Evolutionary conservation across 2,329 filamentous ascomycete genomes (phyloP).

Genomic region (Blumeria graminis): DNA sequence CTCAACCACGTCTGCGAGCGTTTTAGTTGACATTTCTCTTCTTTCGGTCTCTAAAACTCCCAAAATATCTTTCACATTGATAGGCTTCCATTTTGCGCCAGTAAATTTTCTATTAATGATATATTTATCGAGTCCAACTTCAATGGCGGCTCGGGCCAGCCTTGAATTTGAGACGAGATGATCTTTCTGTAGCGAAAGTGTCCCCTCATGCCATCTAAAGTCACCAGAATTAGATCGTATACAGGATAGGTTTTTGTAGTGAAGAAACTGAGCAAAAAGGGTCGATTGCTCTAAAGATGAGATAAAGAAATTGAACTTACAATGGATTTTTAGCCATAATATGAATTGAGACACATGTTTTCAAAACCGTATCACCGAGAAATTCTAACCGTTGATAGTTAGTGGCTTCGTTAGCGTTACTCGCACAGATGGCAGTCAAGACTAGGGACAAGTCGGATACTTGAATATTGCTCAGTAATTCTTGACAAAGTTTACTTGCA

Average conservation of each 20-base stretch:
- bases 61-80: conserved; percentile 26
- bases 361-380: conserved; percentile 63
- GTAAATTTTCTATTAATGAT: conserved; percentile 47
- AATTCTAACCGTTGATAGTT: conserved; percentile 78
- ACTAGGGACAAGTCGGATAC: conserved; percentile 32
- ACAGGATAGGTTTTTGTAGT: neutral
- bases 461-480: conserved; percentile 25
- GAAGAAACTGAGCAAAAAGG: neutral
- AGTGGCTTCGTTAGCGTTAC: conserved; percentile 29
- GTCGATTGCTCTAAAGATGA: neutral
- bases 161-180: conserved; percentile 49
- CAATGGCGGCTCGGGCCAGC: conserved; percentile 39
- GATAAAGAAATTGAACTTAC: neutral
- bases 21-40: conserved; percentile 41
- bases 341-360: conserved; percentile 44
- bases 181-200: conserved; percentile 43
- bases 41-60: conserved; percentile 5
- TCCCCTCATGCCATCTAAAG: conserved; percentile 44
- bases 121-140: conserved; percentile 43
- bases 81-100: conserved; percentile 45
- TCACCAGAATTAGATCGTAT: neutral
- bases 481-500: conserved; percentile 32
- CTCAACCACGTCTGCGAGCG: conserved; percentile 70
- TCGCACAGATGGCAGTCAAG: conserved; percentile 44
- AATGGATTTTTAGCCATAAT: conserved; percentile 31